phyloP scores from a whole-genome alignment of 805 yeast genomes.

The Diddensiella caesifluorescens region DNA sequence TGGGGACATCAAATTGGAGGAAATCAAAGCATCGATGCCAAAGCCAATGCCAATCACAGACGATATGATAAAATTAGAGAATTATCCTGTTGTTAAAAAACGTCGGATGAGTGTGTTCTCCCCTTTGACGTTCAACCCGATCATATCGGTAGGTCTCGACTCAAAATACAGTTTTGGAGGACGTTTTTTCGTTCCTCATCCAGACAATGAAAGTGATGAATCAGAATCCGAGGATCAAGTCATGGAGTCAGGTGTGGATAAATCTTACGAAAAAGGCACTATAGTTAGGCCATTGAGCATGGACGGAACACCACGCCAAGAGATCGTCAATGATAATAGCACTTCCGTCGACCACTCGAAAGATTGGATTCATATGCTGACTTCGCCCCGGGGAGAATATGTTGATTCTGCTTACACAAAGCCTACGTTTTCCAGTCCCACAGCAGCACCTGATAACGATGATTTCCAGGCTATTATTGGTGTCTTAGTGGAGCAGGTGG shows the following conservation, averaged over 20 bases:
- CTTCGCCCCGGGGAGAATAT: neutral
- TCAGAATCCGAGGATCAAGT: conserved; percentile 20
- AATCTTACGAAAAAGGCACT: too few species aligned
- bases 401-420: neutral
- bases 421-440: too few species aligned
- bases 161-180: conserved; percentile 88
- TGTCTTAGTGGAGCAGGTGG: conserved; percentile 31
- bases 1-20: neutral
- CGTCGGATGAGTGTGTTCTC: conserved; percentile 63
- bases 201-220: conserved; percentile 15
- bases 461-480: conserved; percentile 18
- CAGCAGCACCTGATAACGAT: neutral
- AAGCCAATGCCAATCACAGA: neutral
- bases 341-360: conserved; percentile 4
- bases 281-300: too few species aligned
- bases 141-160: conserved; percentile 69
- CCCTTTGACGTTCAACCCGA: conserved; percentile 76
- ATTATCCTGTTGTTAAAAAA: neutral
- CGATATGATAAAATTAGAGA: neutral
- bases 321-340: conserved; percentile 2
- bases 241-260: conserved; percentile 5
- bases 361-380: conserved; percentile 6
- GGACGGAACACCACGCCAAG: too few species aligned
- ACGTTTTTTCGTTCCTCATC: conserved; percentile 58
- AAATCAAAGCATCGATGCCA: neutral